Base-by-base conservation (phyloP, 768 basidiomycete genomes). In the Termitomyces sp. region DNA sequence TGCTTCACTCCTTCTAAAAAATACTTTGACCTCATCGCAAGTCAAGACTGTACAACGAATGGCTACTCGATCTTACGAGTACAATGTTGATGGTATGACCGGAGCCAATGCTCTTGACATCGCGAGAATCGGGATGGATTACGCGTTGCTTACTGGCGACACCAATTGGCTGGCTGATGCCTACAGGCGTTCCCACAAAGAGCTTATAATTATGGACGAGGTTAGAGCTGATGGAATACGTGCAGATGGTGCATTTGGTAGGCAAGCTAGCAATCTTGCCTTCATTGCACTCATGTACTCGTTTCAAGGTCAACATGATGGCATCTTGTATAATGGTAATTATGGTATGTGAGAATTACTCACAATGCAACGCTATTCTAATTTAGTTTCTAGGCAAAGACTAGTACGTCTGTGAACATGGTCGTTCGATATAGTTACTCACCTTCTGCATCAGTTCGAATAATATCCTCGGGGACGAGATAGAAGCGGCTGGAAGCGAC, bases 251-350 rank as follows among this genome's bases (percentile, higher is more conserved):
- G 75, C 77, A 33, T 82, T 82, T 58, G 77, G 77, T 74, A 63
- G 58, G 68, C 50, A 19, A 12, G 23, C 11, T 51, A 30, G 26
- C 11, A 41, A 28, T 28, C n/a, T 51, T 41, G 7, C 12, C 12
- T 30, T 41, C 38, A 30, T 51, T 26, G 17, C n/a, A n/a, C 31
- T 17, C 42, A 26, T 50, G 5, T 26, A 33, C 2, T 38, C 8
- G 51, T 35, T 43, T 19, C 51, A 51, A 78, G 76, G 74, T 17
- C 78, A 88, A 68, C 87, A 89, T 66, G 70, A 65, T 37, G 87
- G 87, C 14, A 73, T 87, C 26, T 65, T 86, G 5, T 89, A 87
- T 63, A 86, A 84, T 56, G 87, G 87, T 33, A 88, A 89, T 63
- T 89, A 90, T 61, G 87, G 79, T 75, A 28, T 58, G 74, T 65